Conservation (phyloP, 352 stramenopile species). For the Phytopythium delawarense region DNA sequence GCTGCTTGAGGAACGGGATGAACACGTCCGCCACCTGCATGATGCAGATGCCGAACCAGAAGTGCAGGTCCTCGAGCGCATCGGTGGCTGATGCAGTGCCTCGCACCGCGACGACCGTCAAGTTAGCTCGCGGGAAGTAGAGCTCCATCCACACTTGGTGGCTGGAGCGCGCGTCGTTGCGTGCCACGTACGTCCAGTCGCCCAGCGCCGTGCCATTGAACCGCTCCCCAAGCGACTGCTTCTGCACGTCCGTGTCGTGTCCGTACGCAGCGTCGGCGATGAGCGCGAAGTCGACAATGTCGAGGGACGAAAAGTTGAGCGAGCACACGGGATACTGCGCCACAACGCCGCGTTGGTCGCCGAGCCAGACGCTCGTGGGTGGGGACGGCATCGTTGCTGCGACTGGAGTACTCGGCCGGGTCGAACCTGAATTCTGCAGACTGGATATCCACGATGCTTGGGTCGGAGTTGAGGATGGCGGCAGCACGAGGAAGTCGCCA, state of each 20-base stretch:
- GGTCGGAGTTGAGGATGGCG: constrained; percentile 19
- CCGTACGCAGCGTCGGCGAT: constrained; percentile 82
- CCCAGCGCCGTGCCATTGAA: constrained; percentile 75
- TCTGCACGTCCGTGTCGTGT: constrained; percentile 72
- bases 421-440: background rate
- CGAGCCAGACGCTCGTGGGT: background rate
- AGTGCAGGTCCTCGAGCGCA: constrained; percentile 84
- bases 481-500: constrained; percentile 77
- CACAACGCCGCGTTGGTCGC: constrained; percentile 13
- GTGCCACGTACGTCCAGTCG: constrained; percentile 72
- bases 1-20: constrained; percentile 82
- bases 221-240: constrained; percentile 67
- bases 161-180: constrained; percentile 55
- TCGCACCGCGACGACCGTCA: constrained; percentile 81
- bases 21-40: constrained; percentile 87
- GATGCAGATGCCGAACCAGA: constrained; percentile 83
- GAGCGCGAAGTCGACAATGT: constrained; percentile 84
- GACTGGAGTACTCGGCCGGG: background rate
- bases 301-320: constrained; percentile 50
- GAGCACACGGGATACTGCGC: constrained; percentile 80
- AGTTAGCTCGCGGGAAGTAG: constrained; percentile 79
- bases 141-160: constrained; percentile 86
- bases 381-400: background rate
- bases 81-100: constrained; percentile 80
- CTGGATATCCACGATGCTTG: constrained; percentile 18